Conservation (phyloP, 148 eudicot species). For the Chenopodium formosanum region DNA sequence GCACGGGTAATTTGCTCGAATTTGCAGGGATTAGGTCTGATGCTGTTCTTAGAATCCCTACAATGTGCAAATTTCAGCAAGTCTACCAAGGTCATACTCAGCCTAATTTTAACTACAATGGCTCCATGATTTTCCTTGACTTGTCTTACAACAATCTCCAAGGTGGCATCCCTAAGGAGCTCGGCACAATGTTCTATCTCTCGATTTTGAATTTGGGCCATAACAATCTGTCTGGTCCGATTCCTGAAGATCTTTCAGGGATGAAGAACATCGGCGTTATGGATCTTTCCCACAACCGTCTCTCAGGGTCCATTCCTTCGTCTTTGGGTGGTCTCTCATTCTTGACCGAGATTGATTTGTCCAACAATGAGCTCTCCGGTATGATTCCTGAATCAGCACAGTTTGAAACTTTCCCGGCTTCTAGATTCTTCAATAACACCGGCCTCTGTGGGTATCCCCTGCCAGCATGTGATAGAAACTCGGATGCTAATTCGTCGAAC, state of each 20-base stretch:
- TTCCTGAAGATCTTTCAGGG: slow-evolving; percentile 64
- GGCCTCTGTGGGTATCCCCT: slow-evolving; percentile 91
- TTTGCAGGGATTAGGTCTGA: slow-evolving; percentile 67
- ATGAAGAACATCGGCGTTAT: slow-evolving; percentile 61
- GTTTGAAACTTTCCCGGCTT: slow-evolving; percentile 60
- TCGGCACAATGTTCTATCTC: slow-evolving; percentile 67
- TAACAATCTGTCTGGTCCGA: slow-evolving; percentile 65
- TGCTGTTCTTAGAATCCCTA: slow-evolving; percentile 51
- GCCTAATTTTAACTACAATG: slow-evolving; percentile 76
- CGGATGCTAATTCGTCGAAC: slow-evolving; percentile 24
- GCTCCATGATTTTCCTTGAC: slow-evolving; percentile 80
- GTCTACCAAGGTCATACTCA: slow-evolving; percentile 59
- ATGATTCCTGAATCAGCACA: slow-evolving; percentile 71
- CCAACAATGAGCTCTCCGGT: slow-evolving; percentile 66
- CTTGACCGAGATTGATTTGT: slow-evolving; percentile 59
- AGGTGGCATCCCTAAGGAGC: slow-evolving; percentile 79
- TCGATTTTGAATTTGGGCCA: slow-evolving; percentile 71
- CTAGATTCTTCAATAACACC: slow-evolving; percentile 59
- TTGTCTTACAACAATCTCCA: slow-evolving; percentile 60
- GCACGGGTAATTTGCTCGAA: slow-evolving; percentile 88
- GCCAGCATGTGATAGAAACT: slow-evolving; percentile 34
- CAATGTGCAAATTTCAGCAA: slow-evolving; percentile 60
- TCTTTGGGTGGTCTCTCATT: slow-evolving; percentile 48
- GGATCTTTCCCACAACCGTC: slow-evolving; percentile 63
- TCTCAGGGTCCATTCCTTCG: slow-evolving; percentile 64